A percentile compares a stretch with the other conserved stretches of the same genome.
phyloP scores from a whole-genome alignment of 2,329 filamentous ascomycete species.

The Akanthomyces uredinophilus region DNA sequence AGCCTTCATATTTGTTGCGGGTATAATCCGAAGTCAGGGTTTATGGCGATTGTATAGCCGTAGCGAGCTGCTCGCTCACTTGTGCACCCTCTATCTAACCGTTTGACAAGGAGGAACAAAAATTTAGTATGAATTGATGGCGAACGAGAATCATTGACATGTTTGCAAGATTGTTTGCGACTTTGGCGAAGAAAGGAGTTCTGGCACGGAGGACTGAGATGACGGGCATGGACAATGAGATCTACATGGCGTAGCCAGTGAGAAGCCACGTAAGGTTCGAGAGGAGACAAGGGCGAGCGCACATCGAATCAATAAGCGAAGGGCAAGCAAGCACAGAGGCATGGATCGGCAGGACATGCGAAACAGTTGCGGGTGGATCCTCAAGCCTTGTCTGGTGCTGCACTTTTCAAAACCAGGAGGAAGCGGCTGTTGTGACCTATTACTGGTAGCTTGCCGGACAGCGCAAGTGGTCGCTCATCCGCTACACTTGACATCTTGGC shows the following conservation, averaged over 20 bases:
- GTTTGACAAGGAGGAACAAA: no score
- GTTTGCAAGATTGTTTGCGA: no score
- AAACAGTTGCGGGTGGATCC: slow-evolving; percentile 1
- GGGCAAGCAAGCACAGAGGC: neutral
- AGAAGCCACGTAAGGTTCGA: neutral
- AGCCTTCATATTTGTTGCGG: no score
- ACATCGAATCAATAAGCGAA: neutral
- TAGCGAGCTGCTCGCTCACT: no score
- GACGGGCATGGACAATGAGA: neutral
- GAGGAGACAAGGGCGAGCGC: neutral
- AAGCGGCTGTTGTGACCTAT: neutral
- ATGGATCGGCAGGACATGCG: neutral
- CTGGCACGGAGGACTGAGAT: neutral
- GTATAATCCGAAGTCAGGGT: no score
- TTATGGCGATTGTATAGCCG: no score
- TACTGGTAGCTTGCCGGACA: neutral
- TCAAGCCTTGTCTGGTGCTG: neutral
- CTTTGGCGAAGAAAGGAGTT: neutral
- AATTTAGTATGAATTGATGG: no score
- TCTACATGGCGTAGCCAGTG: neutral
- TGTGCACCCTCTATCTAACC: no score
- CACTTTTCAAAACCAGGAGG: slow-evolving; percentile 4
- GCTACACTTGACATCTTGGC: neutral
- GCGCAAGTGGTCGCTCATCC: neutral
- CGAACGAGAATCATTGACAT: no score